Evolutionary conservation across 1,284 basidiomycete species (phyloP).

Genomic region (Tilletiopsis washingtonensis): DNA sequence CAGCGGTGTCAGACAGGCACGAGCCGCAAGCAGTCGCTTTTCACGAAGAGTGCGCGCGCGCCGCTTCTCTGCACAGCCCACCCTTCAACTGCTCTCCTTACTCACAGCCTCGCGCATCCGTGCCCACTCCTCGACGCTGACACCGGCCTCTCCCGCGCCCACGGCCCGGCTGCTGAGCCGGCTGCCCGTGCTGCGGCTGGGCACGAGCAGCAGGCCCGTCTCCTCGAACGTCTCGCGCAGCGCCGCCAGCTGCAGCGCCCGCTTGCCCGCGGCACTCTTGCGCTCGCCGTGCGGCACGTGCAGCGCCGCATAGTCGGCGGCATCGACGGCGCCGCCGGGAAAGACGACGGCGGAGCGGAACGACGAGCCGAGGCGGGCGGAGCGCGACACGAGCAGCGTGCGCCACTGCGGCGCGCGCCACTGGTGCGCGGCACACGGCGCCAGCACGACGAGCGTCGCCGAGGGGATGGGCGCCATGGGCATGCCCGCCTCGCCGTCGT

Average conservation of each 20-base stretch:
- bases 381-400: constrained; percentile 35
- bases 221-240: constrained; percentile 41
- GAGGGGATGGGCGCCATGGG: constrained; percentile 39
- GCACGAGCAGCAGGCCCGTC: constrained; percentile 31
- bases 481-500: constrained; percentile 12
- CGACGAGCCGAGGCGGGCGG: constrained; percentile 26
- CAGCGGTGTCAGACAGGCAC: background rate
- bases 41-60: too few species aligned
- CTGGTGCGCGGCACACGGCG: constrained; percentile 12
- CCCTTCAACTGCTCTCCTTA: background rate
- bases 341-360: constrained; percentile 42
- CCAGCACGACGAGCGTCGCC: constrained; percentile 35
- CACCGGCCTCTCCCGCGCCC: constrained; percentile 27
- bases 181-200: constrained; percentile 10
- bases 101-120: constrained; percentile 20
- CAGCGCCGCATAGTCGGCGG: constrained; percentile 17
- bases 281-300: constrained; percentile 1
- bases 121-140: constrained; percentile 27
- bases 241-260: constrained; percentile 28
- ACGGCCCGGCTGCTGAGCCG: constrained; percentile 28
- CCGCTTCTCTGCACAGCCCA: too few species aligned
- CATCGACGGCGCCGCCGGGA: constrained; percentile 35
- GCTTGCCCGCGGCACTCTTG: constrained; percentile 13
- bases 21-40: too few species aligned
- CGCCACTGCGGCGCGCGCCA: constrained; percentile 10